A percentile compares a stretch with the other conserved stretches of the same genome.
Evolutionary conservation across 208 protist genomes (phyloP).

Genomic region (Acanthamoeba castellanii): DNA sequence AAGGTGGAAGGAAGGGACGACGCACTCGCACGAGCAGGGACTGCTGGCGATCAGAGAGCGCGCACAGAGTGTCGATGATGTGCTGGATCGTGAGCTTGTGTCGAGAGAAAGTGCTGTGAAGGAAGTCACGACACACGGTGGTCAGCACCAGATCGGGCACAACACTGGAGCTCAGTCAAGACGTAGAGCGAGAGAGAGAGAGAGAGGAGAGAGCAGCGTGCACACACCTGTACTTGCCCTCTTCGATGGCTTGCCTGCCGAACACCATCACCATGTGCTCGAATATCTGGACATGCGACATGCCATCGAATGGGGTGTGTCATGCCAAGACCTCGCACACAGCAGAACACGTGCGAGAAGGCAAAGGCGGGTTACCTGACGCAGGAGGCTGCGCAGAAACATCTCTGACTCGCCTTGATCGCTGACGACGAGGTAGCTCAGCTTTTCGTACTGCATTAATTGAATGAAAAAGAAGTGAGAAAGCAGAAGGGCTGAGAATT

Average conservation of each 20-base stretch:
- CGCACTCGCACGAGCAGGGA: constrained; percentile 60
- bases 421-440: constrained; percentile 49
- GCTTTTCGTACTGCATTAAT: constrained; percentile 25
- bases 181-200: background rate
- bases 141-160: background rate
- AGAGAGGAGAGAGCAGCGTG: background rate
- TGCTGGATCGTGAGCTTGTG: constrained; percentile 63
- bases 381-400: constrained; percentile 49
- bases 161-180: background rate
- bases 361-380: background rate
- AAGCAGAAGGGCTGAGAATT: background rate
- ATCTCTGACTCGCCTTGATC: constrained; percentile 73
- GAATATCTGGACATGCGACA: background rate
- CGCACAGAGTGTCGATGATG: constrained; percentile 41
- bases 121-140: background rate
- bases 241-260: constrained; percentile 30
- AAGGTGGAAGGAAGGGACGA: background rate
- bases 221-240: constrained; percentile 22
- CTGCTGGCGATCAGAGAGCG: constrained; percentile 39
- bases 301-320: too few relatives aligned
- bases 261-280: constrained; percentile 73
- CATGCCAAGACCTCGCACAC: background rate
- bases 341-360: background rate
- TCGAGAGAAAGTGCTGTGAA: background rate
- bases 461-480: background rate